Evolutionary conservation across 352 stramenopile genomes (phyloP).

Genomic region (Pythium phragmitis): DNA sequence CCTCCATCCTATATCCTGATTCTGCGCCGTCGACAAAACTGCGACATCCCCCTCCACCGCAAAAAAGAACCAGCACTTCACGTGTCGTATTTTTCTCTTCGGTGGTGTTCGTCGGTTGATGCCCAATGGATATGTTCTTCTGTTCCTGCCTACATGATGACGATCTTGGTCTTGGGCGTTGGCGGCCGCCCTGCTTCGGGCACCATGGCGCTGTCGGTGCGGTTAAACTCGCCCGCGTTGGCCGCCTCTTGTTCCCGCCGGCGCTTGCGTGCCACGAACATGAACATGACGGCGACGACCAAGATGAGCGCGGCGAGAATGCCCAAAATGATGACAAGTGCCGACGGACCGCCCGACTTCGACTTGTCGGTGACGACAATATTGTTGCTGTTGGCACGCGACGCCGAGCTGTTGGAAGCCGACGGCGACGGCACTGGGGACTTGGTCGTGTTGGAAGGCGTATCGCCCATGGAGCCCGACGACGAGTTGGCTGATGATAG

Average conservation of each 20-base stretch:
- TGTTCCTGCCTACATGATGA: conserved; percentile 58
- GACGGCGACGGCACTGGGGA: conserved; percentile 18
- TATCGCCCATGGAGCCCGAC: conserved; percentile 17
- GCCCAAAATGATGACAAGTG: conserved; percentile 68
- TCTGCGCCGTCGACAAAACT: conserved; percentile 1
- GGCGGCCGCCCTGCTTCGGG: conserved; percentile 37
- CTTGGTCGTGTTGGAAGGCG: conserved; percentile 10
- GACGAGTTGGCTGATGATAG: conserved; percentile 18
- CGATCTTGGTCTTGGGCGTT: conserved; percentile 76
- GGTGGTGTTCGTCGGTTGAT: neutral
- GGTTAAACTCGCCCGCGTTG: conserved; percentile 46
- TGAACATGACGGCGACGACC: conserved; percentile 65
- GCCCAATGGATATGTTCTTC: neutral
- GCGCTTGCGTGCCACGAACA: conserved; percentile 73
- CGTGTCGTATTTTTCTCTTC: neutral
- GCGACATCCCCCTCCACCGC: neutral
- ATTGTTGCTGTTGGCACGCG: conserved; percentile 23
- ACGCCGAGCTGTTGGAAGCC: conserved; percentile 10
- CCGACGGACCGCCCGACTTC: conserved; percentile 36
- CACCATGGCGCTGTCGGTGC: conserved; percentile 36
- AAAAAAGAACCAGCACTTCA: neutral
- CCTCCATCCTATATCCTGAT: neutral
- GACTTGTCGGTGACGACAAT: conserved; percentile 29
- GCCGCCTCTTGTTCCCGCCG: conserved; percentile 56
- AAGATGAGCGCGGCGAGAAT: conserved; percentile 63